Conservation (phyloP, 1,284 basidiomycete genomes). For the Cryptococcus sp. region DNA sequence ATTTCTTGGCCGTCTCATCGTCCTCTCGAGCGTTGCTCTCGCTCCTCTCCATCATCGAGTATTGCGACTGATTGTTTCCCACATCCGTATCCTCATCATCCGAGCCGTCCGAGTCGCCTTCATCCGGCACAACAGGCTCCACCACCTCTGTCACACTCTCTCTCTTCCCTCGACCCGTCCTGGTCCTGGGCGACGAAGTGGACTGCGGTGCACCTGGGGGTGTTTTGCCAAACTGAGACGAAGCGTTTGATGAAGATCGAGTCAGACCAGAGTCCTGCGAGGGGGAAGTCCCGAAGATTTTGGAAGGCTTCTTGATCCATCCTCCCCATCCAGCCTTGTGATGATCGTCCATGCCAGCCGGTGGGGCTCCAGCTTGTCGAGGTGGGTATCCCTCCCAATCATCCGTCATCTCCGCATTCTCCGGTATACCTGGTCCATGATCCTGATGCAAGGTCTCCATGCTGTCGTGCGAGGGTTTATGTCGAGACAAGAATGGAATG, state of each 20-base stretch:
- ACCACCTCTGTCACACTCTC: slow-evolving; percentile 22
- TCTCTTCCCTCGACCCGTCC: slow-evolving; percentile 1
- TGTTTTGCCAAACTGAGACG: background rate
- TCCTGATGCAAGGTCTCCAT: slow-evolving; percentile 15
- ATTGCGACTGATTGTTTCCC: slow-evolving; percentile 49
- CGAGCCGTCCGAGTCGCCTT: background rate
- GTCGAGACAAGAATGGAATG: slow-evolving; percentile 12
- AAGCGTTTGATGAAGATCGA: slow-evolving; percentile 1
- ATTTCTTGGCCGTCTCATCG: slow-evolving; percentile 49
- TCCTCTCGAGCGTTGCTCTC: slow-evolving; percentile 29
- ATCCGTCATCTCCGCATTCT: slow-evolving; percentile 3
- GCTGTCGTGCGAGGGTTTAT: slow-evolving; percentile 16
- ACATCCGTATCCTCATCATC: background rate
- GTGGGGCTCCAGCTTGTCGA: slow-evolving; percentile 27
- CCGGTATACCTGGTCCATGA: slow-evolving; percentile 4
- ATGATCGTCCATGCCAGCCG: slow-evolving; percentile 24
- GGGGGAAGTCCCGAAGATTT: slow-evolving; percentile 32
- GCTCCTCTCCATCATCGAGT: slow-evolving; percentile 57
- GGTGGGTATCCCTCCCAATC: slow-evolving; percentile 38
- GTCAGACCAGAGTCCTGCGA: slow-evolving; percentile 5
- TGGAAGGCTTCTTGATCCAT: slow-evolving; percentile 41
- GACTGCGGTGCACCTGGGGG: background rate
- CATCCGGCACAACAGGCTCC: slow-evolving; percentile 13
- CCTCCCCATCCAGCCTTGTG: slow-evolving; percentile 6
- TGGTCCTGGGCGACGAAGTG: background rate